Evolutionary conservation across 495 filamentous ascomycete genomes (phyloP).

Genomic region (Friedmanniomyces endolithicus): DNA sequence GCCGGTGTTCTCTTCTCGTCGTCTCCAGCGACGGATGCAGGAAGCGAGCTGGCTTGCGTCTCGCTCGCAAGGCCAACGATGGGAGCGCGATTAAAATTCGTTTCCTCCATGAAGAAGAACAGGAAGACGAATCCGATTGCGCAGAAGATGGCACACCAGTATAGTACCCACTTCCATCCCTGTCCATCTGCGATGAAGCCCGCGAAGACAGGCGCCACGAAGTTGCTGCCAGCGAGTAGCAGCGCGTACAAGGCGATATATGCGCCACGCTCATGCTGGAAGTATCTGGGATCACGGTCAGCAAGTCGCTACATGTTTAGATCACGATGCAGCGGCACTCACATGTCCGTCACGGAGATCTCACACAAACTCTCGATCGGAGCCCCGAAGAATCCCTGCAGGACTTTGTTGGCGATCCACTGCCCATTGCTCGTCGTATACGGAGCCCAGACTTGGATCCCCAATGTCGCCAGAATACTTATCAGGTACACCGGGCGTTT

Average conservation of each 20-base stretch:
- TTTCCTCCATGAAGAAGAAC: constrained; percentile 61
- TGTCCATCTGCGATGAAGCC: constrained; percentile 56
- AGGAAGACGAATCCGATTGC: constrained; percentile 44
- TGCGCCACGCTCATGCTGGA: constrained; percentile 51
- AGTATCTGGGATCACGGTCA: too few species aligned
- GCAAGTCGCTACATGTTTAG: too few species aligned
- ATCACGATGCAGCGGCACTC: too few species aligned
- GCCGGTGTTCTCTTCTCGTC: constrained; percentile 21
- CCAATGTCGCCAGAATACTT: constrained; percentile 43
- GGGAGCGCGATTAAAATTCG: constrained; percentile 39
- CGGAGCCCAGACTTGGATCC: constrained; percentile 36
- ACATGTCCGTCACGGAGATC: constrained; percentile 50
- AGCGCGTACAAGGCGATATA: constrained; percentile 56
- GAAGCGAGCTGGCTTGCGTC: background rate
- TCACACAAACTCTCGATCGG: constrained; percentile 53
- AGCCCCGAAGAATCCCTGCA: constrained; percentile 50
- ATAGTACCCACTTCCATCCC: constrained; percentile 26
- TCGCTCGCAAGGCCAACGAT: constrained; percentile 1
- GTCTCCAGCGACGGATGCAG: constrained; percentile 15
- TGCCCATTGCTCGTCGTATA: constrained; percentile 42
- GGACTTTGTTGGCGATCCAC: constrained; percentile 51
- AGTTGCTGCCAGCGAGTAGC: constrained; percentile 51
- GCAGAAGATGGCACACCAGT: constrained; percentile 52
- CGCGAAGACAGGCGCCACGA: constrained; percentile 51
- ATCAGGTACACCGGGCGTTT: constrained; percentile 52